phyloP scores from a whole-genome alignment of 352 stramenopile species.

The Globisporangium radiosum region DNA sequence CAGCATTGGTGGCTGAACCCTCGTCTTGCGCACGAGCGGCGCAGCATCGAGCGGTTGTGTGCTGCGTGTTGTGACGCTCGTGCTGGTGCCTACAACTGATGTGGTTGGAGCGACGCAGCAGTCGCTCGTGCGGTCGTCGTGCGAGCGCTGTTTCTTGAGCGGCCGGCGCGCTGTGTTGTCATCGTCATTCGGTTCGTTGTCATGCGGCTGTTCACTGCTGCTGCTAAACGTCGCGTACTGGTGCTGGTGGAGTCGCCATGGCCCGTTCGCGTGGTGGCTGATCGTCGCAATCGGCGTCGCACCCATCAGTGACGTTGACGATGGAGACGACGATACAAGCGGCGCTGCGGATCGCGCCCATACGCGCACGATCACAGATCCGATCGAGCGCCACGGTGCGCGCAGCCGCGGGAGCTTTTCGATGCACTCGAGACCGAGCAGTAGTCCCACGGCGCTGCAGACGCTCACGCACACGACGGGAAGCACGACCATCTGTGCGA shows the following conservation, averaged over 20 bases:
- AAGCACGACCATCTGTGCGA: constrained; percentile 52
- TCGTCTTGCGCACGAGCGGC: constrained; percentile 1
- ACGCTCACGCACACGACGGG: constrained; percentile 58
- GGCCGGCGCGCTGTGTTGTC: constrained; percentile 17
- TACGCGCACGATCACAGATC: constrained; percentile 3
- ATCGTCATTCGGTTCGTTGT: constrained; percentile 9
- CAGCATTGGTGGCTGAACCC: background rate
- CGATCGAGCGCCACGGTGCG: background rate
- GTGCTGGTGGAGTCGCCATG: background rate
- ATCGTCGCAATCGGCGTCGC: background rate
- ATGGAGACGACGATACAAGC: background rate
- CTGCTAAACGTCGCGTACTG: background rate
- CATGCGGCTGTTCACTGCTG: background rate
- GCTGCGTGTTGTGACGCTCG: background rate
- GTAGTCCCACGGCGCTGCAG: constrained; percentile 42
- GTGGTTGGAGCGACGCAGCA: background rate
- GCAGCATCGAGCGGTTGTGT: background rate
- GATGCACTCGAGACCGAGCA: constrained; percentile 54
- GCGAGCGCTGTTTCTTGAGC: constrained; percentile 32
- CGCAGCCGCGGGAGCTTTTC: constrained; percentile 30
- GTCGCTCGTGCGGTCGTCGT: background rate
- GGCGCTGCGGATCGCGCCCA: constrained; percentile 14
- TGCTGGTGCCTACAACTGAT: background rate
- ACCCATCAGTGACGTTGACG: background rate
- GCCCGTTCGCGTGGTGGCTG: background rate